Evolutionary conservation across 139 green algal species (phyloP).

Genomic region (Micractinium sp.): DNA sequence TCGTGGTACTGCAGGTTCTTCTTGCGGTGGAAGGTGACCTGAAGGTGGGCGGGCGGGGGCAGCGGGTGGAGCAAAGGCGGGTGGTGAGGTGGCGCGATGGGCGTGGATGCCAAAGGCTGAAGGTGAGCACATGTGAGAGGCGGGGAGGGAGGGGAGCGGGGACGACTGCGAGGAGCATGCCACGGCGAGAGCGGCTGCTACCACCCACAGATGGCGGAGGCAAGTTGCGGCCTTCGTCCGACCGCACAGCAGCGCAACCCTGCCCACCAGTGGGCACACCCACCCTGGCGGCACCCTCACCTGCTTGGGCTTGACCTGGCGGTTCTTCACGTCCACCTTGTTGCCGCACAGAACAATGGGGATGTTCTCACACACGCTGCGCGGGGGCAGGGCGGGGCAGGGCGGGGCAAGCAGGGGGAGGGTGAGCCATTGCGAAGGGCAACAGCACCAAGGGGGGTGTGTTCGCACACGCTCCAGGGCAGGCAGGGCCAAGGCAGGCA

Average conservation of each 20-base stretch:
- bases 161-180: too few relatives aligned
- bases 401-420: background rate
- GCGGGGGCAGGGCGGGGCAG: background rate
- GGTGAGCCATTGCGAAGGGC: background rate
- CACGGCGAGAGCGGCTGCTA: too few relatives aligned
- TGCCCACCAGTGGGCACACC: background rate
- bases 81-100: background rate
- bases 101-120: too few relatives aligned
- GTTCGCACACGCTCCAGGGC: background rate
- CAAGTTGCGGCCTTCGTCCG: too few relatives aligned
- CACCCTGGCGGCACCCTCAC: background rate
- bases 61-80: background rate
- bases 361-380: conserved; percentile 98
- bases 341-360: conserved; percentile 99
- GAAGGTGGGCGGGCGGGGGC: background rate
- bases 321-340: conserved; percentile 99
- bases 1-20: conserved; percentile 99
- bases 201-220: too few relatives aligned
- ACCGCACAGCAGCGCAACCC: background rate
- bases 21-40: conserved; percentile 93
- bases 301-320: conserved; percentile 99
- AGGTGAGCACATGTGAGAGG: too few relatives aligned
- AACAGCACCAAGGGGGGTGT: background rate
- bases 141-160: too few relatives aligned
- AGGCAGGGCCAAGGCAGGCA: background rate